Evolutionary conservation across 2,329 filamentous ascomycete species (phyloP).

Genomic region (Penicillium olsonii): DNA sequence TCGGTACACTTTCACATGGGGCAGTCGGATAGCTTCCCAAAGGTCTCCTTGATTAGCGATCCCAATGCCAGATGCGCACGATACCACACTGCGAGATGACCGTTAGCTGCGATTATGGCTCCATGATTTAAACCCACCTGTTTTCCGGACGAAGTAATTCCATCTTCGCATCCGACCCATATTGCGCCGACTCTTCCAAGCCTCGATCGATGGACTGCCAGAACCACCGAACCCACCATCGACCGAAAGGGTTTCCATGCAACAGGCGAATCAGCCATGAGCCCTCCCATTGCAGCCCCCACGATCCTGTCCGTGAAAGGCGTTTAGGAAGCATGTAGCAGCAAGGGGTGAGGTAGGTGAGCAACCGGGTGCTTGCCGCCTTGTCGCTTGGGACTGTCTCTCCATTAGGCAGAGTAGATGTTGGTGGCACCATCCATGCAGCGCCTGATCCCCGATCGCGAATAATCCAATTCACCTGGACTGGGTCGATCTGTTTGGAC

Average conservation of each 20-base stretch:
- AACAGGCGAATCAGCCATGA: slow-evolving; percentile 23
- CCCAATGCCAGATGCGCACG: slow-evolving; percentile 21
- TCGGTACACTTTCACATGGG: slow-evolving; percentile 25
- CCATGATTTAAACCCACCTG: slow-evolving; percentile 8
- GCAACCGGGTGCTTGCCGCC: slow-evolving; percentile 22
- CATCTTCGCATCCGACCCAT: slow-evolving; percentile 22
- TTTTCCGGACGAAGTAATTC: slow-evolving; percentile 19
- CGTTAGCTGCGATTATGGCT: background rate
- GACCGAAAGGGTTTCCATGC: slow-evolving; percentile 25
- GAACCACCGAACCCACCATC: slow-evolving; percentile 18
- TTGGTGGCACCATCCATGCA: slow-evolving; percentile 27
- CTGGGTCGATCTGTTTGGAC: slow-evolving; percentile 3
- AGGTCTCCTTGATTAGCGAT: slow-evolving; percentile 28
- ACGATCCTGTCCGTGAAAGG: background rate
- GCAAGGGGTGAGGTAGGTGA: slow-evolving; percentile 20
- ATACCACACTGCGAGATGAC: slow-evolving; percentile 16
- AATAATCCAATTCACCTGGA: slow-evolving; percentile 29
- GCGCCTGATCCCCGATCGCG: slow-evolving; percentile 21
- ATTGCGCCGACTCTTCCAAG: slow-evolving; percentile 16
- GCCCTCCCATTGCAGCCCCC: slow-evolving; percentile 18
- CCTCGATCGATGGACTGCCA: slow-evolving; percentile 21
- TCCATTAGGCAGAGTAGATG: slow-evolving; percentile 17
- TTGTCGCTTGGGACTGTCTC: slow-evolving; percentile 24
- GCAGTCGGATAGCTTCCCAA: slow-evolving; percentile 22
- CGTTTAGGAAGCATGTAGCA: slow-evolving; percentile 22